Conservation (phyloP, 1,284 basidiomycete species). For the Microbotryum saponariae region DNA sequence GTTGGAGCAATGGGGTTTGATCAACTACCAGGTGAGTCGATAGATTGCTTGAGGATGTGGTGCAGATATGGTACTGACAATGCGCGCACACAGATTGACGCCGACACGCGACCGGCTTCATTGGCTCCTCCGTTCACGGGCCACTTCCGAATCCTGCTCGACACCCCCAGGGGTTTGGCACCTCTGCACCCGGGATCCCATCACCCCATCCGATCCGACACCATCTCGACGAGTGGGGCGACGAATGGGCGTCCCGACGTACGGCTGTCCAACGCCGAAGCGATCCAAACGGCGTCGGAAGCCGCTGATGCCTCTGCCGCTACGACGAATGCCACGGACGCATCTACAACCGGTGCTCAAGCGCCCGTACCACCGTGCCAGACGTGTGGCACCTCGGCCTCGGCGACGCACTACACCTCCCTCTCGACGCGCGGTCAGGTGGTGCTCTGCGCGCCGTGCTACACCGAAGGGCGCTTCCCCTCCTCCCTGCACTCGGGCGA, state of each 20-base stretch:
- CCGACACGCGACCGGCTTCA: conserved; percentile 86
- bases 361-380: conserved; percentile 55
- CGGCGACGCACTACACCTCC: conserved; percentile 71
- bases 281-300: conserved; percentile 14
- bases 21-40: conserved; percentile 85
- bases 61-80: not conserved
- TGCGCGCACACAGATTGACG: conserved; percentile 68
- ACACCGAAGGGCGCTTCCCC: conserved; percentile 92
- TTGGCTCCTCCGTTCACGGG: conserved; percentile 96
- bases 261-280: conserved; percentile 13
- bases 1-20: conserved; percentile 96
- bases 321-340: conserved; percentile 54
- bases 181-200: conserved; percentile 80
- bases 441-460: conserved; percentile 81
- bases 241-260: conserved; percentile 37
- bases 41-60: not conserved
- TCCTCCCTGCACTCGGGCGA: conserved; percentile 94
- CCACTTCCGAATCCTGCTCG: conserved; percentile 94
- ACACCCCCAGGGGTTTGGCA: conserved; percentile 90
- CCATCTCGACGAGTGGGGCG: conserved; percentile 61
- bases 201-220: conserved; percentile 61
- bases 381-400: conserved; percentile 66
- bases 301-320: conserved; percentile 9
- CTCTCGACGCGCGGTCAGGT: conserved; percentile 43
- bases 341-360: conserved; percentile 56